These are phyloP conservation scores for Chytriomyces sp. DNA, from an alignment of 192 early-diverging fungal species.

Conservation along the genomic window DNA sequence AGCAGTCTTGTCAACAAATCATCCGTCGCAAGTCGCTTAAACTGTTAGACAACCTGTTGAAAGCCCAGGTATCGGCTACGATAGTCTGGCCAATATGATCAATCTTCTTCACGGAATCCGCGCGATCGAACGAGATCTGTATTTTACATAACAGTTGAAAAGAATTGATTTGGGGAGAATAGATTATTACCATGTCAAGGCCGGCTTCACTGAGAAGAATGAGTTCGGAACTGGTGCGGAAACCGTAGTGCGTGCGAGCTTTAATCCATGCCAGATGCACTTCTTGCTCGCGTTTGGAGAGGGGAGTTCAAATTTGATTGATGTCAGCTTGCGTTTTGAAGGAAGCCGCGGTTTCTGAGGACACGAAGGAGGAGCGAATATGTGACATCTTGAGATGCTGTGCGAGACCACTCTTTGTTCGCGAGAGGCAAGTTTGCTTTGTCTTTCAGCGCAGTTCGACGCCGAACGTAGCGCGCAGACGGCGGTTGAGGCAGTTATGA, in stretches of 20 bases:
- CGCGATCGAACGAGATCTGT: no score
- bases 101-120: neutral
- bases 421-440: neutral
- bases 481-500: neutral
- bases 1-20: neutral
- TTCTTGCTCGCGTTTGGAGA: no score
- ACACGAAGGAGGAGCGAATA: neutral
- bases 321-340: slow-evolving; percentile 1
- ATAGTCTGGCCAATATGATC: neutral
- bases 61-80: neutral
- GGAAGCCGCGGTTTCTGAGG: neutral
- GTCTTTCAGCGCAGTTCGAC: neutral
- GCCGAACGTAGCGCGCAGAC: neutral
- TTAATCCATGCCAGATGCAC: no score
- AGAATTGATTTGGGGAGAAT: no score
- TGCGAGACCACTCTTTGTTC: neutral
- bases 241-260: no score
- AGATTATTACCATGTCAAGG: no score
- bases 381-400: neutral
- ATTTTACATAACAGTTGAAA: no score
- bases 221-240: no score
- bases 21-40: neutral
- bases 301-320: no score
- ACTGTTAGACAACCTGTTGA: neutral
- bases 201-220: no score